A percentile compares a stretch with the other conserved stretches of the same genome.
These are phyloP conservation scores for Xylariomycetidae sp. DNA, from an alignment of 2,329 filamentous ascomycete species.

Conservation along the genomic window DNA sequence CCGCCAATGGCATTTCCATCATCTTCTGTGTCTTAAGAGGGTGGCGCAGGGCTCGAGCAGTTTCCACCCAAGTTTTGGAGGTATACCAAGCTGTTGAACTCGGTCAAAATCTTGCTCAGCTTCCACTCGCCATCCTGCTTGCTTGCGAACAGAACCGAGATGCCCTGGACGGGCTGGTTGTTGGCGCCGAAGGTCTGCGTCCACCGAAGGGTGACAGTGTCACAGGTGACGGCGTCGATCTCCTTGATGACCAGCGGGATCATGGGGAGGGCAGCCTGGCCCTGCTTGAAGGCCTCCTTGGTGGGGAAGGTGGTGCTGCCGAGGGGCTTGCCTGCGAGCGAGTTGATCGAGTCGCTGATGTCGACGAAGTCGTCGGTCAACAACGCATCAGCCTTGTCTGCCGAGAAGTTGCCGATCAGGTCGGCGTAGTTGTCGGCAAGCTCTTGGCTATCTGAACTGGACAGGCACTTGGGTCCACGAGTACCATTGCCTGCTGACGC, in stretches of 20 bases:
- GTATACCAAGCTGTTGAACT: slow-evolving; percentile 29
- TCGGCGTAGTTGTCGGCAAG: slow-evolving; percentile 8
- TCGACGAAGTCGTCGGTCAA: slow-evolving; percentile 25
- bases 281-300: slow-evolving; percentile 24
- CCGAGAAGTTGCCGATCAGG: slow-evolving; percentile 8
- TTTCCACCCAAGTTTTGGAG: slow-evolving; percentile 18
- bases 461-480: not conserved
- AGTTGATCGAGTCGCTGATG: slow-evolving; percentile 29
- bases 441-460: not conserved
- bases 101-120: slow-evolving; percentile 24
- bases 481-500: too few species aligned
- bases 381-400: slow-evolving; percentile 6
- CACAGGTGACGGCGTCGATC: slow-evolving; percentile 22
- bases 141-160: slow-evolving; percentile 22
- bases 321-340: slow-evolving; percentile 20
- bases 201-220: slow-evolving; percentile 28
- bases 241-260: slow-evolving; percentile 22
- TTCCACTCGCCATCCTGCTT: slow-evolving; percentile 20
- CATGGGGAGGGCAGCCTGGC: slow-evolving; percentile 21
- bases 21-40: too few species aligned
- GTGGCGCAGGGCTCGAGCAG: slow-evolving; percentile 1
- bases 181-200: slow-evolving; percentile 19
- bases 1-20: too few species aligned
- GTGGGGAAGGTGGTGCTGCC: slow-evolving; percentile 26
- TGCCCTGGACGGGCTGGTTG: slow-evolving; percentile 21